phyloP scores from a whole-genome alignment of 2,329 filamentous ascomycete species.

The Ceratocystiopsis sp. region DNA sequence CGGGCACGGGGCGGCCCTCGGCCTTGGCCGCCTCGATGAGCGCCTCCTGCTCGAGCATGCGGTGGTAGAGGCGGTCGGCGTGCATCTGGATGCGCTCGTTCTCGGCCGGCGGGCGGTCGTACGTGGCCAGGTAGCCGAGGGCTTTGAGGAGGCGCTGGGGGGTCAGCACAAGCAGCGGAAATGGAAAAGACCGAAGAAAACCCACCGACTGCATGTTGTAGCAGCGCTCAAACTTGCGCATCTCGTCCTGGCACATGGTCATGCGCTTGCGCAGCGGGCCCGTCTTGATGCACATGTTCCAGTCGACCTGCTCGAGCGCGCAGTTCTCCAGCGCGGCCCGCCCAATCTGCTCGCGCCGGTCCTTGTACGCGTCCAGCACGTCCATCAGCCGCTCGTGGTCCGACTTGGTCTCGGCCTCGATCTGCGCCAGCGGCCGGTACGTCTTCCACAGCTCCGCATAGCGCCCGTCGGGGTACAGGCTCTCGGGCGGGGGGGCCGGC shows the following conservation, averaged over 20 bases:
- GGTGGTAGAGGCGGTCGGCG: constrained; percentile 76
- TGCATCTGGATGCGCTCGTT: constrained; percentile 93
- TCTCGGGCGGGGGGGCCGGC: constrained; percentile 26
- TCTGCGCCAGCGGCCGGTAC: constrained; percentile 55
- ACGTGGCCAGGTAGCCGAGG: constrained; percentile 63
- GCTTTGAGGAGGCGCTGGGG: constrained; percentile 73
- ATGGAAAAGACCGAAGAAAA: neutral
- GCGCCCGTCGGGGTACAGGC: constrained; percentile 41
- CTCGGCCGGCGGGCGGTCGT: constrained; percentile 45
- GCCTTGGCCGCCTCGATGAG: constrained; percentile 53
- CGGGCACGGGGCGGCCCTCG: constrained; percentile 38
- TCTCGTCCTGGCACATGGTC: constrained; percentile 68
- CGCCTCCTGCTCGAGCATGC: constrained; percentile 68
- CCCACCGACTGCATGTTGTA: constrained; percentile 72
- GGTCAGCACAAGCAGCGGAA: neutral
- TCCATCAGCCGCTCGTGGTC: constrained; percentile 68
- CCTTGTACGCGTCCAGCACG: constrained; percentile 71
- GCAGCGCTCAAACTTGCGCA: constrained; percentile 65
- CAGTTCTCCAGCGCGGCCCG: constrained; percentile 85
- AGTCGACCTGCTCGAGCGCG: constrained; percentile 66
- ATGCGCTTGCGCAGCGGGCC: constrained; percentile 52
- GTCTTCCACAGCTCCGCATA: constrained; percentile 84
- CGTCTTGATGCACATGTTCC: constrained; percentile 64
- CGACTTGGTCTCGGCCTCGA: constrained; percentile 52
- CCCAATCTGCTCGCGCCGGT: constrained; percentile 61